Base-by-base conservation (phyloP, 257 asterid species). In the Scutellaria baicalensis region DNA sequence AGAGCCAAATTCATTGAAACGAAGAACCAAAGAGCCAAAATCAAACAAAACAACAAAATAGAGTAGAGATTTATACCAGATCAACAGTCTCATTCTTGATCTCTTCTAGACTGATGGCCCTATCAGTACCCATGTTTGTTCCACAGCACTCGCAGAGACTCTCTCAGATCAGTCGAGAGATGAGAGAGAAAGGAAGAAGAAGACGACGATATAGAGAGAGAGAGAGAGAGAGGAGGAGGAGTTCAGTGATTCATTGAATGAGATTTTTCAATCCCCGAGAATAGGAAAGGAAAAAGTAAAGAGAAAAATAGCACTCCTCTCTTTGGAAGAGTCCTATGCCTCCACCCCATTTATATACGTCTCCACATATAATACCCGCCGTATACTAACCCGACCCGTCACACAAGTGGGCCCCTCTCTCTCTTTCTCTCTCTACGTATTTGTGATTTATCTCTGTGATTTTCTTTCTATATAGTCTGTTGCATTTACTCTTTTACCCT, bases 81-180 rank as follows among this genome's bases (percentile, higher is more conserved):
- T 85, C 85, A 82, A 91, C 97, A 40, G 95, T 87, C 74, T 91
- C 97, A 71, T 91, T 91, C 73, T 87, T 91, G 0, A 91, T 91
- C 82, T 80, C 84, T 40, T 91, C 95, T 4, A 91, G 95, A 72
- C 88, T 84, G 56, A 85, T 70, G 59, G 78, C 76, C 50, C 76
- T 71, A 59, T 73, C 84, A 5, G 73, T 81, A 4, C 79, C 83
- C 87, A 64, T 87, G 66, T 43, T 66, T 71, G 11, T 11, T 42
- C 17, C 61, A 62, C 70, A 27, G 59, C 43, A 23, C 16, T 21
- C 3, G 14, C 63, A 39, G 27, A 1, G 36, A 23, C 9, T 9
- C 21, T 21, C 71, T 38, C 44, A 47, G 75, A 67, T 72, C 76
- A 76, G 77, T 44, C 56, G 1, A 52, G 16, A 10, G 59, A 33